Evolutionary conservation across 179 eudicot genomes (phyloP), one percentile per base, ranked within the genome.

Genomic region (Silene vulgaris): DNA sequence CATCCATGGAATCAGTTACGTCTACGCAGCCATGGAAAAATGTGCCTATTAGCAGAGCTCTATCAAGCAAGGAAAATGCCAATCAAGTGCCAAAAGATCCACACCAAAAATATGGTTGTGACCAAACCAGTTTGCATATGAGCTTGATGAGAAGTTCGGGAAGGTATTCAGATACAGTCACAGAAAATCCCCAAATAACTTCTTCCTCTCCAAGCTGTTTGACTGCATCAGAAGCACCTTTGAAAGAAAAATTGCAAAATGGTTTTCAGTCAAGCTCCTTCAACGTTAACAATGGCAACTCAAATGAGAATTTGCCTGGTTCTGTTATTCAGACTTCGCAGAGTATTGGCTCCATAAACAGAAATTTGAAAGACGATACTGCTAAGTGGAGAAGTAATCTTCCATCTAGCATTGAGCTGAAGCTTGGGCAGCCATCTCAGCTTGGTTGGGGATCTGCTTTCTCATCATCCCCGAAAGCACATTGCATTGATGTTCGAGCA

Each of bases 341-440:
- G 75, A 50, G 65, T 32, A 43, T 65, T 77, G 75, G 66, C 73
- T 54, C 73, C 64, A 72, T 71, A 12, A 77, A 75, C 57, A 75
- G 40, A 76, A 71, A 71, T 79, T 60, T 67, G n/a, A 80, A 77
- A 75, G 85, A 85, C 52, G 75, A 82, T 65, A 45, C 43, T 61
- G 30, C 59, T 78, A 52, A 71, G 65, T 75, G 77, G 59, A 78
- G 77, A 77, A 76, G 81, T 66, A 71, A 73, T 72, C 52, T 80
- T 73, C 77, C 89, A 64, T 90, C 91, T 23, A 84, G 84, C 69
- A 76, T 76, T 71, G 92, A 87, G 56, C 84, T 90, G 79, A 87
- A 86, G 79, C 91, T 90, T 80, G 90, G 91, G 69, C 91, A 90
- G 76, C 92, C 90, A 76, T 86, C 89, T 86, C 84, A 85, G 66